Evolutionary conservation across 2,329 filamentous ascomycete species (phyloP).

Genomic region (Juglanconis juglandina): DNA sequence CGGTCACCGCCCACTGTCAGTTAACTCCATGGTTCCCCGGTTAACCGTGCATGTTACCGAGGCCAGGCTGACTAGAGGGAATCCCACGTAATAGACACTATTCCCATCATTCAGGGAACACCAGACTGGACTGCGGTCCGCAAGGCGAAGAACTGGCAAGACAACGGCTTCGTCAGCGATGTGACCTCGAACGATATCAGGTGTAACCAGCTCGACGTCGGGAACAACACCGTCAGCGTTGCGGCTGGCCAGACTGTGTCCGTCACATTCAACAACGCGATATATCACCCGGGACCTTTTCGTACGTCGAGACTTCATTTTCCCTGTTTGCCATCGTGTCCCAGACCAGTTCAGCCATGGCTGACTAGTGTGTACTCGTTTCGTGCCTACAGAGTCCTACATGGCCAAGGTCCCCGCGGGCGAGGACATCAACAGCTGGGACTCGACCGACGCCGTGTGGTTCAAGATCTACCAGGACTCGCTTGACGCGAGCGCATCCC

Average conservation of each 20-base stretch:
- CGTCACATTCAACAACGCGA: slow-evolving; percentile 34
- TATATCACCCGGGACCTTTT: slow-evolving; percentile 37
- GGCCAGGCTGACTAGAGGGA: neutral
- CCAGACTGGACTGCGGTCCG: slow-evolving; percentile 22
- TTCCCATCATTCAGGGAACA: slow-evolving; percentile 18
- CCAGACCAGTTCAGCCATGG: too few relatives aligned
- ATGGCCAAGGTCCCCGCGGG: slow-evolving; percentile 35
- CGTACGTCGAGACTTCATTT: neutral
- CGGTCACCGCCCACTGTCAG: slow-evolving; percentile 26
- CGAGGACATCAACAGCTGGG: slow-evolving; percentile 29
- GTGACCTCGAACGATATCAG: slow-evolving; percentile 27
- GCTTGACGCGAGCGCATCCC: slow-evolving; percentile 16
- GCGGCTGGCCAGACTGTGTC: slow-evolving; percentile 36
- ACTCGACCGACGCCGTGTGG: slow-evolving; percentile 32
- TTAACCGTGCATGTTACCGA: too few relatives aligned
- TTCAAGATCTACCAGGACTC: slow-evolving; percentile 35
- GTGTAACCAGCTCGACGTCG: slow-evolving; percentile 26
- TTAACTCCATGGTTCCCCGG: neutral
- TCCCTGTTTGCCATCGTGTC: neutral
- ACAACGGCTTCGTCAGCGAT: slow-evolving; percentile 25
- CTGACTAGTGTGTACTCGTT: too few relatives aligned
- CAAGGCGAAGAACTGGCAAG: slow-evolving; percentile 23
- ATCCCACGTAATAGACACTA: slow-evolving; percentile 16
- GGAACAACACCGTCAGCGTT: slow-evolving; percentile 26
- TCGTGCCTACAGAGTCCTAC: slow-evolving; percentile 26